These are phyloP conservation scores for Fusarium compactum DNA, from an alignment of 2,329 filamentous ascomycete genomes.

Conservation along the genomic window DNA sequence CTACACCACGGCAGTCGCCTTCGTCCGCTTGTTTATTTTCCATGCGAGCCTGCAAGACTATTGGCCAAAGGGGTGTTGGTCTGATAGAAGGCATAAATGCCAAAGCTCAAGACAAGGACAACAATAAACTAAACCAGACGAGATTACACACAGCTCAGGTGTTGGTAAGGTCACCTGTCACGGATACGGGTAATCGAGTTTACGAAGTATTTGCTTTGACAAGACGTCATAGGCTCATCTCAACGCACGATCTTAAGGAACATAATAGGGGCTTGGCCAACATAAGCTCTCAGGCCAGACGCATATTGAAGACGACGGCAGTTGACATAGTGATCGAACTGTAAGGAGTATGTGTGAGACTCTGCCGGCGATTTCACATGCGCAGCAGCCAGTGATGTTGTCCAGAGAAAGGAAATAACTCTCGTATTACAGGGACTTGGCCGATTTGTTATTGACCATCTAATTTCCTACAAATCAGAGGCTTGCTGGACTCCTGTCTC, in stretches of 20 bases:
- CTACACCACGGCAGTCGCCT: background rate
- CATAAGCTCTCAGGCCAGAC: background rate
- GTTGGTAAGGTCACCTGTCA: background rate
- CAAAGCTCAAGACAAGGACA: background rate
- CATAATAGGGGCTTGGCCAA: background rate
- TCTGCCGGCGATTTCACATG: background rate
- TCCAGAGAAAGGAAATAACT: conserved; percentile 6
- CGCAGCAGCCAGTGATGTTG: background rate
- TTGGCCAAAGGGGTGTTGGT: background rate
- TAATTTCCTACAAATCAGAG: conserved; percentile 16
- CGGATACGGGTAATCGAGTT: background rate
- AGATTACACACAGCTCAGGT: background rate
- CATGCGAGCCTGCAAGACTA: background rate
- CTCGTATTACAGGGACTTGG: conserved; percentile 10
- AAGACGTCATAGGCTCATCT: background rate
- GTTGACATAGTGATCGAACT: background rate
- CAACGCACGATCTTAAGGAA: background rate
- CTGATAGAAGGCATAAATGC: background rate
- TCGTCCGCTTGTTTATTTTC: background rate
- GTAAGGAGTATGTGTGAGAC: background rate
- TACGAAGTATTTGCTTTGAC: background rate
- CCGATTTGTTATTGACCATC: conserved; percentile 14
- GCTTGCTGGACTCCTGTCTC: background rate
- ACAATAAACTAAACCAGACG: background rate
- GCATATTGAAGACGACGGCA: background rate